Evolutionary conservation across 805 yeast genomes (phyloP).

Genomic region (Scheffersomyces ergatensis): DNA sequence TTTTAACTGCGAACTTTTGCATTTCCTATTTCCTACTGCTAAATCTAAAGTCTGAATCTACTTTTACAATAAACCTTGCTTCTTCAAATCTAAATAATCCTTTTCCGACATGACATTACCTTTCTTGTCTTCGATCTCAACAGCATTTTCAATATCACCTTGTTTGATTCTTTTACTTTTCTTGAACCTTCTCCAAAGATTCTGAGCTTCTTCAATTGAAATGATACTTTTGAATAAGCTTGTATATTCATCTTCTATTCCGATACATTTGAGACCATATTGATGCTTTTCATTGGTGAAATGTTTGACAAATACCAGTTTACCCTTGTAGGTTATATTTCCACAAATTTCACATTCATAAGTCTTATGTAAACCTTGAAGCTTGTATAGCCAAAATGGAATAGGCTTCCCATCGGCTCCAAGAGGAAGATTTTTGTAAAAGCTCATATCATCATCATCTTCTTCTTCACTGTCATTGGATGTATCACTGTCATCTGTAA

Average conservation of each 20-base stretch:
- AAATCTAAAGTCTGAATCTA: too few species aligned
- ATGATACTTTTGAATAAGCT: conserved; percentile 61
- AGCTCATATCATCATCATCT: conserved; percentile 34
- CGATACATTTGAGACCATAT: conserved; percentile 72
- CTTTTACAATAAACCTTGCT: conserved; percentile 61
- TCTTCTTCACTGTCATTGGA: conserved; percentile 9
- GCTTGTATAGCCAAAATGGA: conserved; percentile 89
- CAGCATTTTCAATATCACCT: conserved; percentile 48
- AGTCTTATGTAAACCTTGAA: conserved; percentile 76
- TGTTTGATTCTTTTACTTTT: conserved; percentile 33
- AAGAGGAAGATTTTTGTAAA: conserved; percentile 63
- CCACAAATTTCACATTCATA: conserved; percentile 89
- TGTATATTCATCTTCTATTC: conserved; percentile 50
- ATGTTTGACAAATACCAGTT: conserved; percentile 69
- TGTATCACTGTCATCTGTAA: conserved; percentile 14
- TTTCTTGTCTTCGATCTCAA: conserved; percentile 87
- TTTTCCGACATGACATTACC: conserved; percentile 89
- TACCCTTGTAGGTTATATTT: conserved; percentile 66
- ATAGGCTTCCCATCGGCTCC: conserved; percentile 92
- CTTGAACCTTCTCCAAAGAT: conserved; percentile 50
- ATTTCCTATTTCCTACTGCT: too few species aligned
- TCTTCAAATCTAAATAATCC: conserved; percentile 80
- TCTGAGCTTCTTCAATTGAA: conserved; percentile 63
- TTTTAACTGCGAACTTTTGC: too few species aligned
- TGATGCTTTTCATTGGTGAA: conserved; percentile 69